phyloP scores from a whole-genome alignment of 768 basidiomycete genomes.

The Amylocystis lapponica region DNA sequence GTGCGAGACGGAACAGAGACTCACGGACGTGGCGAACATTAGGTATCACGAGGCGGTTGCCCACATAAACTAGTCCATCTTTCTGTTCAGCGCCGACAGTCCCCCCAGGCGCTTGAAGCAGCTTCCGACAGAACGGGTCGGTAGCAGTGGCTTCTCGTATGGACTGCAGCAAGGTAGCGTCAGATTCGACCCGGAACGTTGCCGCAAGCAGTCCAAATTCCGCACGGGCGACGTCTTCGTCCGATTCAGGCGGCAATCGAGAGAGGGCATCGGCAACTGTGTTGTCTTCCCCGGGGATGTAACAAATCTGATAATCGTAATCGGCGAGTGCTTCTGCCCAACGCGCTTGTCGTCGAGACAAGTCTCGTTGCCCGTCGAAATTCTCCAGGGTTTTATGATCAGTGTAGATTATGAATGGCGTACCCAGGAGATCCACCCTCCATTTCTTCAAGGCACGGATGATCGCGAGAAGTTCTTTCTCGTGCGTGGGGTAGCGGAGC shows the following conservation, averaged over 20 bases:
- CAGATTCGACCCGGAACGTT: conserved; percentile 1
- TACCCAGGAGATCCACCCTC: conserved; percentile 17
- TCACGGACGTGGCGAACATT: conserved; percentile 6
- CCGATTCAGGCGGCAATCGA: conserved; percentile 12
- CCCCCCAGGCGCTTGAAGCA: not conserved
- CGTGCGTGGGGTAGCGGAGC: conserved; percentile 32
- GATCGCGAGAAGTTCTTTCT: conserved; percentile 35
- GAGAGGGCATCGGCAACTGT: conserved; percentile 37
- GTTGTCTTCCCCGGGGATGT: conserved; percentile 35
- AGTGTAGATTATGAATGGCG: conserved; percentile 24
- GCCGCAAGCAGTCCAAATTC: not conserved
- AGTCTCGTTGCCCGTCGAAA: conserved; percentile 26
- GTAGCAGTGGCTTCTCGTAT: conserved; percentile 5
- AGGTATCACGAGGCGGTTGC: conserved; percentile 18
- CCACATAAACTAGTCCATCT: conserved; percentile 14
- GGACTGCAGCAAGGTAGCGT: not conserved
- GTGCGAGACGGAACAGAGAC: conserved; percentile 8
- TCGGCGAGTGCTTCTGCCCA: conserved; percentile 35
- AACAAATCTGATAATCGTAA: conserved; percentile 31
- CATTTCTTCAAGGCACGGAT: conserved; percentile 25
- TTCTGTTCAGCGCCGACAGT: too few relatives aligned
- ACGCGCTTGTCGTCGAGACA: conserved; percentile 27
- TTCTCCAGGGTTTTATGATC: conserved; percentile 34
- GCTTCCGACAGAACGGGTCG: conserved; percentile 5
- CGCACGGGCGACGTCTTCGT: not conserved